Percentiles rank a stretch among this genome's conserved stretches.
Conservation (phyloP, 441 rosid genomes). For the Mallotus repandus region DNA sequence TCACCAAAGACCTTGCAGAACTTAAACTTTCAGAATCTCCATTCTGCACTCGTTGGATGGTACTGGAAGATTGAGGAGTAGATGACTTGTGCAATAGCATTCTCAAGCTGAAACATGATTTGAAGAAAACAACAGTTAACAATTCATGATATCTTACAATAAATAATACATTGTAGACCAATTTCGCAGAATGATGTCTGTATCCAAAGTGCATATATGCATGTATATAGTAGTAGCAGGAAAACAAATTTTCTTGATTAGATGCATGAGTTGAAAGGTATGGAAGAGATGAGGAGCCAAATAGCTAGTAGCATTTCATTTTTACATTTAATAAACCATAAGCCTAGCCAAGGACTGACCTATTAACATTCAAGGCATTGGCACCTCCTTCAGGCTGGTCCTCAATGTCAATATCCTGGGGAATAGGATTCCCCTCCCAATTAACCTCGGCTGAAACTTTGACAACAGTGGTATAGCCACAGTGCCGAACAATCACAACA, state of each 20-base stretch:
- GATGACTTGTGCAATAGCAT: constrained; percentile 50
- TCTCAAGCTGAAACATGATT: constrained; percentile 49
- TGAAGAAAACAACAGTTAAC: constrained; percentile 22
- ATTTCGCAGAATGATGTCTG: constrained; percentile 6
- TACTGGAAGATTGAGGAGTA: constrained; percentile 31
- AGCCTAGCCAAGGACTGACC: constrained; percentile 33
- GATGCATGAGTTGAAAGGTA: neutral
- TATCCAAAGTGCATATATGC: neutral
- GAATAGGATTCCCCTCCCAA: constrained; percentile 37
- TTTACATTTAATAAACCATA: constrained; percentile 6
- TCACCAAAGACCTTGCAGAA: constrained; percentile 38
- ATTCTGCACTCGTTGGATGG: constrained; percentile 57
- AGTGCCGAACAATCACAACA: constrained; percentile 52
- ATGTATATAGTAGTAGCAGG: neutral
- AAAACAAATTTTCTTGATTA: neutral
- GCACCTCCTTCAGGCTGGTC: constrained; percentile 71
- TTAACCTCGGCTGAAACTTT: constrained; percentile 47
- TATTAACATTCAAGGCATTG: constrained; percentile 53
- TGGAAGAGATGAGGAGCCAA: constrained; percentile 10
- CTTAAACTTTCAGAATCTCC: constrained; percentile 38
- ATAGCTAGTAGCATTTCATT: neutral
- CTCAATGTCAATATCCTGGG: constrained; percentile 51
- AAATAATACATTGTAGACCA: constrained; percentile 1
- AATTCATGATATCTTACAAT: constrained; percentile 6
- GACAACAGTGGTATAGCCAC: constrained; percentile 57